A percentile compares a stretch with the other conserved stretches of the same genome.
phyloP scores from a whole-genome alignment of 2,329 filamentous ascomycete genomes.

The Paramyrothecium sp. region DNA sequence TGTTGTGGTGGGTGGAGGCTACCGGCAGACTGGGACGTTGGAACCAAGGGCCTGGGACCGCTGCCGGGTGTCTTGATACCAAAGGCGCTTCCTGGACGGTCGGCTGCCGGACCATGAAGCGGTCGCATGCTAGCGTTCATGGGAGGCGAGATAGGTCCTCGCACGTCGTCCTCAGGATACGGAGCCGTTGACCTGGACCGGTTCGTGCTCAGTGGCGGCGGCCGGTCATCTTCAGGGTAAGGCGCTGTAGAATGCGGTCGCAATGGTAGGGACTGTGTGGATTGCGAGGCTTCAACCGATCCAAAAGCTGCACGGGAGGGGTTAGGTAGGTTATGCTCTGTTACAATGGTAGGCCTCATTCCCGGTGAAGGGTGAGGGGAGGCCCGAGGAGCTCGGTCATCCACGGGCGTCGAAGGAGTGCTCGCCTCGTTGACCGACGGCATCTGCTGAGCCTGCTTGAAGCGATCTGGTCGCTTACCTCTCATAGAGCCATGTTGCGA shows the following conservation, averaged over 20 bases:
- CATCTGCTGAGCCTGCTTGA: slow-evolving; percentile 49
- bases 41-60: slow-evolving; percentile 21
- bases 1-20: slow-evolving; percentile 40
- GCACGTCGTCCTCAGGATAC: slow-evolving; percentile 53
- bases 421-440: slow-evolving; percentile 48
- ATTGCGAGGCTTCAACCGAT: slow-evolving; percentile 11
- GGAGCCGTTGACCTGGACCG: slow-evolving; percentile 46
- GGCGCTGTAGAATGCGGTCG: slow-evolving; percentile 60
- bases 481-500: slow-evolving; percentile 71
- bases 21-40: slow-evolving; percentile 42
- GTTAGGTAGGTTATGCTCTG: slow-evolving; percentile 45
- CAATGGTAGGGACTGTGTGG: slow-evolving; percentile 1
- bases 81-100: slow-evolving; percentile 51
- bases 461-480: slow-evolving; percentile 59
- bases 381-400: slow-evolving; percentile 13
- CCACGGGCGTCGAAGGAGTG: slow-evolving; percentile 24
- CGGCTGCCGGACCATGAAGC: slow-evolving; percentile 45
- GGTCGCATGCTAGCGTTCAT: slow-evolving; percentile 48
- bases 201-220: slow-evolving; percentile 45
- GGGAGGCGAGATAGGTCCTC: slow-evolving; percentile 30
- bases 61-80: slow-evolving; percentile 47
- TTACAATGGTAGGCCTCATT: slow-evolving; percentile 17
- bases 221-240: slow-evolving; percentile 68
- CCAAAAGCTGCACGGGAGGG: slow-evolving; percentile 39
- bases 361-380: slow-evolving; percentile 10